These are phyloP conservation scores for Rhodotorula glutinis DNA, from an alignment of 1,284 basidiomycete genomes.

Conservation along the genomic window DNA sequence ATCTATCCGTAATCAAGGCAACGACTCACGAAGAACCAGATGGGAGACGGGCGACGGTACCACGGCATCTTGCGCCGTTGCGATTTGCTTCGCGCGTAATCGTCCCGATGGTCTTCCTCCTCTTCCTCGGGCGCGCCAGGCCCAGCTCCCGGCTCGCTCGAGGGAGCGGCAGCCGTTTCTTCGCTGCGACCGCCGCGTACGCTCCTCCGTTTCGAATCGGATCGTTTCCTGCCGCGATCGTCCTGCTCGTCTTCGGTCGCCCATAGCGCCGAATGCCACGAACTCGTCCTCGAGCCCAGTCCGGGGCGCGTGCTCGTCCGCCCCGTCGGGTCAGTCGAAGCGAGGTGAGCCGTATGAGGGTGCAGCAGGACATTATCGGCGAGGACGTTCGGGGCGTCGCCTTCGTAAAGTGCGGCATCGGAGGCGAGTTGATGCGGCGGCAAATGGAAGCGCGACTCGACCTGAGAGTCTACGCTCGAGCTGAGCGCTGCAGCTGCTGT, in stretches of 20 bases:
- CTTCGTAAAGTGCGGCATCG: constrained; percentile 8
- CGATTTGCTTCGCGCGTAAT: not conserved
- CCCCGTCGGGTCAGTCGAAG: not conserved
- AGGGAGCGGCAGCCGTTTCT: not conserved
- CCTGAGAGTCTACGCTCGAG: no score
- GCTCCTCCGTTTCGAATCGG: not conserved
- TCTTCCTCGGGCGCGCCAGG: not conserved
- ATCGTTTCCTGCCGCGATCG: not conserved
- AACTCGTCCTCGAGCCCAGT: not conserved
- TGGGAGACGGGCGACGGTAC: constrained; percentile 31
- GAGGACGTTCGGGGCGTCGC: constrained; percentile 13
- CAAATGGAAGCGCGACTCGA: not conserved
- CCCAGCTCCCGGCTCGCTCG: not conserved
- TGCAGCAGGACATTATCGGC: constrained; percentile 13
- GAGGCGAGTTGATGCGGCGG: not conserved
- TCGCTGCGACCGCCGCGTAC: not conserved
- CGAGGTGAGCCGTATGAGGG: not conserved
- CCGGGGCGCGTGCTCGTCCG: not conserved
- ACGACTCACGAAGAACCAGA: constrained; percentile 29
- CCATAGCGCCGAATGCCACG: not conserved
- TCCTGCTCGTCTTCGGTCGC: not conserved
- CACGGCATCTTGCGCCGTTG: constrained; percentile 11
- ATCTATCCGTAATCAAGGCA: not conserved
- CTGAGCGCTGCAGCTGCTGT: no score
- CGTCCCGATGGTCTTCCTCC: not conserved